Evolutionary conservation across 2,329 filamentous ascomycete species (phyloP), one percentile per base, ranked within the genome.

Genomic region (Pseudogymnoascus sp.): DNA sequence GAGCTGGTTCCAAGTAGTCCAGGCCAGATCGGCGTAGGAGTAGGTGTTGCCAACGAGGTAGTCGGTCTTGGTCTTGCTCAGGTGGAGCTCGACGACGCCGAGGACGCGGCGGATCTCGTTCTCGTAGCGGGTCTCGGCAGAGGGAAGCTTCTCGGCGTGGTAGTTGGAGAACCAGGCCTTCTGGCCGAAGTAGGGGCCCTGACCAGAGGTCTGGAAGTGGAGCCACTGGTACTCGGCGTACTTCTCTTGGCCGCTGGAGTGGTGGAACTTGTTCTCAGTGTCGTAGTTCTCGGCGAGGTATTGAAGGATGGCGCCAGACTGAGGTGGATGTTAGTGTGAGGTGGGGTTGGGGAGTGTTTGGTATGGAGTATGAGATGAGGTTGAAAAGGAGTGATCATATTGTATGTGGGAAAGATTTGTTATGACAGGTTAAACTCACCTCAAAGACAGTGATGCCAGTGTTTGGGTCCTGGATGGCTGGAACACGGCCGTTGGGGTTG

Each of bases 381-480:
- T 21, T 21, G 21, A 21, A 3, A 21, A 21, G 21, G 21, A 21
- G 21, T 21, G 3, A 21, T 21, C 21, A 21, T 21, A 2, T 2
- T 17, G 9, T 5, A 10, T 9, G 5, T 17, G 2, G 26, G n/a
- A 5, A 31, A 5, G 13, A 8, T 17, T 13, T 11, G 15, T 54
- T 17, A 8, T 54, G 29, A n/a, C 17, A 33, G 4, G 13, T 17
- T 54, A 33, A 54, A 54, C 29, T 33, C 29, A 54, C 47, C 47
- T 79, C 76, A 74, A 75, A 80, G 59, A 77, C 69, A 0, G 71
- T 73, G 41, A 79, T 69, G 58, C 72, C 72, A 60, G 76, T 78
- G 31, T 73, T 72, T 59, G 74, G 72, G 65, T 78, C 70, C 35
- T 76, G 64, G 33, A 71, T 65, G 10, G 67, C 62, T 2, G 69